Percentiles rank a stretch among this genome's conserved stretches.
Conservation (phyloP, 2,329 filamentous ascomycete genomes). For the Fonsecaea pedrosoi region DNA sequence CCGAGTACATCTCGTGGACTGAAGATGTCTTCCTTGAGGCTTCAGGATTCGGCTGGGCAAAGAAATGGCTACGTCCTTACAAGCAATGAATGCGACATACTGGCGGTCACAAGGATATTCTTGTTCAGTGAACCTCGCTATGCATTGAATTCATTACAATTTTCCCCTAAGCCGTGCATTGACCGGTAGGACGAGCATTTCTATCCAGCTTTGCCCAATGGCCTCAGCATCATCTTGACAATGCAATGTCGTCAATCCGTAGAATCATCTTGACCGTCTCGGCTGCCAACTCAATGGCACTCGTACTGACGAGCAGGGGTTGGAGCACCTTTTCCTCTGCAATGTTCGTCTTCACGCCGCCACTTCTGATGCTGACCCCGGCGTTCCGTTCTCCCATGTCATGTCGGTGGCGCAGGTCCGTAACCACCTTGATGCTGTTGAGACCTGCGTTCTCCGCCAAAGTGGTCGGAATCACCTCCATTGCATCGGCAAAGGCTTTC, state of each 20-base stretch:
- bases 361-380: slow-evolving; percentile 96
- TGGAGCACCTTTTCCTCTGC: slow-evolving; percentile 96
- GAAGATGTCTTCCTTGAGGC: neutral
- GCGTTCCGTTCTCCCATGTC: slow-evolving; percentile 95
- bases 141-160: slow-evolving; percentile 25
- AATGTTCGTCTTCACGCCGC: slow-evolving; percentile 96
- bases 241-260: slow-evolving; percentile 70
- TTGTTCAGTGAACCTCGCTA: slow-evolving; percentile 23
- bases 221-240: slow-evolving; percentile 51
- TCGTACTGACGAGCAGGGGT: slow-evolving; percentile 94
- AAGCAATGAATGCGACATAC: neutral
- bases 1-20: neutral
- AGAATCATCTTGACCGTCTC: slow-evolving; percentile 98
- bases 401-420: slow-evolving; percentile 90
- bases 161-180: slow-evolving; percentile 4
- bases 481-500: slow-evolving; percentile 97
- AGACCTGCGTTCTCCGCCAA: slow-evolving; percentile 96
- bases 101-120: neutral
- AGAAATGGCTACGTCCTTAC: neutral
- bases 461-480: slow-evolving; percentile 96
- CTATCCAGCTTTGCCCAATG: slow-evolving; percentile 9
- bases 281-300: slow-evolving; percentile 92
- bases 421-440: slow-evolving; percentile 99
- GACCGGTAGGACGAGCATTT: neutral
- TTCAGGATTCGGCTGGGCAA: neutral